phyloP scores from a whole-genome alignment of 495 filamentous ascomycete genomes.

The Penicillium cosmopolitanum region DNA sequence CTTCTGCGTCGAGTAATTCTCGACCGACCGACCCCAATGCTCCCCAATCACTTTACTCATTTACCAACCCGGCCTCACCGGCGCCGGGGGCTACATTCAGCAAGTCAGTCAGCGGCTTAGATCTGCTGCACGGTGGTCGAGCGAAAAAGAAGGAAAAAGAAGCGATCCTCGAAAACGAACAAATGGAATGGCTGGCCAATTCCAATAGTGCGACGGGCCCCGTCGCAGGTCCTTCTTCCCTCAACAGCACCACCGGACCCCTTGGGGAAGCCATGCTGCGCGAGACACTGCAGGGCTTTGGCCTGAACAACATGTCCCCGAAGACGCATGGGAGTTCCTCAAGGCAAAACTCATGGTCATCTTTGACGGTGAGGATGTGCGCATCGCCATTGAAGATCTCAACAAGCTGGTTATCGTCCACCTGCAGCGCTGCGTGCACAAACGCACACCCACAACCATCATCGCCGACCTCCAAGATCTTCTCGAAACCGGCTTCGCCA shows the following conservation, averaged over 20 bases:
- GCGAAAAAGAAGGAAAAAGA: conserved; percentile 69
- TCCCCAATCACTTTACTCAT: conserved; percentile 83
- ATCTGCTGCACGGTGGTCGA: conserved; percentile 83
- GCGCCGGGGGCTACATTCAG: conserved; percentile 68
- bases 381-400: conserved; percentile 90
- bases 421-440: conserved; percentile 75
- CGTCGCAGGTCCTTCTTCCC: conserved; percentile 41
- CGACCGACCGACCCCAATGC: conserved; percentile 82
- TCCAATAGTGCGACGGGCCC: conserved; percentile 29
- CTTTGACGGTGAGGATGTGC: conserved; percentile 90
- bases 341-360: conserved; percentile 86
- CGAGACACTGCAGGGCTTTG: conserved; percentile 61
- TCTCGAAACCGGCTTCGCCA: conserved; percentile 78
- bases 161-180: conserved; percentile 48
- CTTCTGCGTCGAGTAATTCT: conserved; percentile 89
- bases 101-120: conserved; percentile 80
- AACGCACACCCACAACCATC: conserved; percentile 66
- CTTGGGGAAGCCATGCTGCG: conserved; percentile 46
- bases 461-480: conserved; percentile 82
- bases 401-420: conserved; percentile 86
- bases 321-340: conserved; percentile 96
- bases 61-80: conserved; percentile 69
- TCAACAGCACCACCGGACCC: conserved; percentile 36
- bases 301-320: conserved; percentile 81
- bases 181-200: conserved; percentile 49